These are phyloP conservation scores for Picea glauca DNA, from an alignment of 75 land plant genomes.

Conservation along the genomic window DNA sequence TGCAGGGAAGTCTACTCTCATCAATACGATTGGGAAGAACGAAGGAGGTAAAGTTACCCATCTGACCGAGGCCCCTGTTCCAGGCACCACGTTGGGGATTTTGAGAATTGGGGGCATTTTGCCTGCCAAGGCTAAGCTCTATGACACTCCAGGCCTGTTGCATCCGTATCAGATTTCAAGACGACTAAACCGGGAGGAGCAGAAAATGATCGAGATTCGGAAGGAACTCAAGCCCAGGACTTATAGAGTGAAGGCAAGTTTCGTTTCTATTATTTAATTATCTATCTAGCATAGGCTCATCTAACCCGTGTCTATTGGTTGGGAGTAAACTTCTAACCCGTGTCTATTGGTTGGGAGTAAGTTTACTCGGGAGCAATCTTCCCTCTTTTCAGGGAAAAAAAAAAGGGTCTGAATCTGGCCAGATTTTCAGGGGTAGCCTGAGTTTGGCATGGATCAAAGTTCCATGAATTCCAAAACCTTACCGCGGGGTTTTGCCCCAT, in stretches of 20 bases:
- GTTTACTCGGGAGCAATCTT: background rate
- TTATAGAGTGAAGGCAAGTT: constrained; percentile 63
- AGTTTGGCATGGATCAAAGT: no score
- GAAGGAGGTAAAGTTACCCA: constrained; percentile 32
- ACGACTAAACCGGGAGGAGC: constrained; percentile 84
- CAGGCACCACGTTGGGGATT: constrained; percentile 91
- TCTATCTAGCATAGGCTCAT: no score
- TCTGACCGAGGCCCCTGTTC: constrained; percentile 89
- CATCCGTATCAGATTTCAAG: constrained; percentile 81
- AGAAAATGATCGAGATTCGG: constrained; percentile 84
- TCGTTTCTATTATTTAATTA: no score
- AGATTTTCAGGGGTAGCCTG: no score
- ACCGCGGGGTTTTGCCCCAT: no score
- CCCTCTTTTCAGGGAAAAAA: background rate
- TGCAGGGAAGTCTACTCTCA: constrained; percentile 91
- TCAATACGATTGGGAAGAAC: constrained; percentile 71
- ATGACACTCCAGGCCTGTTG: constrained; percentile 86
- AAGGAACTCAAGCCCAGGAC: constrained; percentile 58
- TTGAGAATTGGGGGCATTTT: constrained; percentile 74
- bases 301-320: no score
- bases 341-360: constrained; percentile 51
- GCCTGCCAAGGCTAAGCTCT: constrained; percentile 56
- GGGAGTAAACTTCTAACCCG: no score
- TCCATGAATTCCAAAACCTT: no score
- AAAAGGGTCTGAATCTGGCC: no score